These are phyloP conservation scores for Fusarium vanettenii DNA, from an alignment of 2,329 filamentous ascomycete species.

Conservation along the genomic window DNA sequence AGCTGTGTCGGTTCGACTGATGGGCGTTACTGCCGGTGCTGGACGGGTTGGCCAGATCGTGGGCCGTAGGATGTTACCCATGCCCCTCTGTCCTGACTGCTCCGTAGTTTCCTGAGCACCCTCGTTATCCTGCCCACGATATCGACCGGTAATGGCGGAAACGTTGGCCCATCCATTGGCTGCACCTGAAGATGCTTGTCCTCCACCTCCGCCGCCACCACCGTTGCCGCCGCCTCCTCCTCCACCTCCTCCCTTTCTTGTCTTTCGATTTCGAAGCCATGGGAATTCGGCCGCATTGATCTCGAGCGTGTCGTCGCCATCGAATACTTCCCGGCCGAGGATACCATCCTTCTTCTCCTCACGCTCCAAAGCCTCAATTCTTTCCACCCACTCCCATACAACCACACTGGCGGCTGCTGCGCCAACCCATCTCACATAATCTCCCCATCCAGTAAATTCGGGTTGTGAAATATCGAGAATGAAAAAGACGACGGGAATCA, in stretches of 20 bases:
- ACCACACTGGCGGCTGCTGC: constrained; percentile 95
- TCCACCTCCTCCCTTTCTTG: constrained; percentile 46
- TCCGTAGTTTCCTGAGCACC: constrained; percentile 34
- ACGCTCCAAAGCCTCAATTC: constrained; percentile 90
- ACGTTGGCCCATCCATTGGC: constrained; percentile 45
- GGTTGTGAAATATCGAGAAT: constrained; percentile 89
- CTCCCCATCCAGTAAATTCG: constrained; percentile 90
- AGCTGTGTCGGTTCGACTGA: constrained; percentile 71
- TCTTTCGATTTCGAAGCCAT: constrained; percentile 57
- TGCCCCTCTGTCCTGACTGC: constrained; percentile 42
- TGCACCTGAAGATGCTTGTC: constrained; percentile 24
- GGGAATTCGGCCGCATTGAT: constrained; percentile 62
- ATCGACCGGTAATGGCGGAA: constrained; percentile 41
- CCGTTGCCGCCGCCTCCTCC: constrained; percentile 15
- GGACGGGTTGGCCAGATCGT: constrained; percentile 68
- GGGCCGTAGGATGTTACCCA: constrained; percentile 57
- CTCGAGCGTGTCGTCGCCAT: constrained; percentile 93
- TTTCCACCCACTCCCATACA: constrained; percentile 98
- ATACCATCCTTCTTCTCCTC: constrained; percentile 96
- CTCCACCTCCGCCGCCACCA: constrained; percentile 19
- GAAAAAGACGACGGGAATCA: constrained; percentile 93
- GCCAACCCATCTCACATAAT: constrained; percentile 96
- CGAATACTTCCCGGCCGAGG: constrained; percentile 88
- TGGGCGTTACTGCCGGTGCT: constrained; percentile 64
- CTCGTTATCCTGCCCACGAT: constrained; percentile 38